phyloP scores from a whole-genome alignment of 2,329 filamentous ascomycete genomes.

The Colletotrichum tropicicola region DNA sequence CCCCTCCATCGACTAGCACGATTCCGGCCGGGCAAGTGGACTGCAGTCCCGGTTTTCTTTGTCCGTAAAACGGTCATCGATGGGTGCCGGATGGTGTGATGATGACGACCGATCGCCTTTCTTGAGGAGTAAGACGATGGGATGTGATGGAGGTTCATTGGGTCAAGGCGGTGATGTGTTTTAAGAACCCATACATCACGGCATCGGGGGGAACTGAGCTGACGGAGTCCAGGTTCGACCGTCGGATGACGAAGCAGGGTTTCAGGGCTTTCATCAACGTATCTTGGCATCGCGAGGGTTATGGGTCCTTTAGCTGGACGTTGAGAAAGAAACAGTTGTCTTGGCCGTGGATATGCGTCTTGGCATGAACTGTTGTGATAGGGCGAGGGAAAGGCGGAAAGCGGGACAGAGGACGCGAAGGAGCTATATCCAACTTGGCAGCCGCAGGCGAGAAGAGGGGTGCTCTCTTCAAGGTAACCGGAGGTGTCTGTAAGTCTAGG shows the following conservation, averaged over 20 bases:
- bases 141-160: too few species aligned
- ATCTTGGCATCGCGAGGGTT: not conserved
- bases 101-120: not conserved
- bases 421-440: constrained; percentile 24
- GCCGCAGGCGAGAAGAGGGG: constrained; percentile 9
- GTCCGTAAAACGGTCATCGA: constrained; percentile 26
- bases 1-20: not conserved
- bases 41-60: constrained; percentile 1
- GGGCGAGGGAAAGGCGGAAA: not conserved
- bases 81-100: not conserved
- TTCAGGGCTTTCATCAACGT: not conserved
- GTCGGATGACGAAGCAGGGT: not conserved
- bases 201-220: too few species aligned
- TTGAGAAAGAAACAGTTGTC: constrained; percentile 22
- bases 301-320: not conserved
- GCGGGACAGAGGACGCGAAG: not conserved
- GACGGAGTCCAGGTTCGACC: constrained; percentile 6
- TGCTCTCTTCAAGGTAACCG: not conserved
- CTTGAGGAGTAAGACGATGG: too few species aligned
- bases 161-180: too few species aligned
- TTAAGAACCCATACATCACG: too few species aligned
- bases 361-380: not conserved
- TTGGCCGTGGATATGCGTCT: not conserved
- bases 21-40: not conserved
- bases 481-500: not conserved